Conservation (phyloP, 2,329 filamentous ascomycete species). For the Venturia oleaginea region DNA sequence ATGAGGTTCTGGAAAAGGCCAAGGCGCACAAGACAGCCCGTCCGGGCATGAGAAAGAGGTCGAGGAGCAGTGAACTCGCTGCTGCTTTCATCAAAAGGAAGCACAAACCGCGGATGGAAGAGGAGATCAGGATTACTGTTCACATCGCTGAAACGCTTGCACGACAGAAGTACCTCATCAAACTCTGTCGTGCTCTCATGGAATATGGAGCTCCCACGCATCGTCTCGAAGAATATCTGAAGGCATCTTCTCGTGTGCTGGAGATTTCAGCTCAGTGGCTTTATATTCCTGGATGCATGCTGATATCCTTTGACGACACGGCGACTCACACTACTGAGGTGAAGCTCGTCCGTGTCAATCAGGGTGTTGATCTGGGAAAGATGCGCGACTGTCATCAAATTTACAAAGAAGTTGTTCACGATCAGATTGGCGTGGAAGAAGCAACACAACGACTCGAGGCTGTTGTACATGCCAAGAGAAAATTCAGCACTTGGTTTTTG, state of each 20-base stretch:
- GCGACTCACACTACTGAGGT: conserved; percentile 71
- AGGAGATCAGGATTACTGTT: conserved; percentile 50
- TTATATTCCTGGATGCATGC: conserved; percentile 88
- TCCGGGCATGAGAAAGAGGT: conserved; percentile 28
- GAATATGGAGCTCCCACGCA: conserved; percentile 84
- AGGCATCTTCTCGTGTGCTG: conserved; percentile 78
- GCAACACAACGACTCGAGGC: conserved; percentile 54
- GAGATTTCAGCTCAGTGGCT: conserved; percentile 85
- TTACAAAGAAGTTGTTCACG: conserved; percentile 76
- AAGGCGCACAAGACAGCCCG: conserved; percentile 27
- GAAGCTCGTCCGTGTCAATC: conserved; percentile 58
- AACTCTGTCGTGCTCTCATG: conserved; percentile 81
- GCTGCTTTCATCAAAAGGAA: conserved; percentile 13
- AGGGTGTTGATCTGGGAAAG: conserved; percentile 65
- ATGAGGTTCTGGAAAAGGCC: conserved; percentile 31
- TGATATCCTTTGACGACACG: conserved; percentile 76
- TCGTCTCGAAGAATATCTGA: conserved; percentile 84
- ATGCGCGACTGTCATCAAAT: conserved; percentile 66
- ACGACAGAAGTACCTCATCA: conserved; percentile 73
- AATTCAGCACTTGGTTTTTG: conserved; percentile 39
- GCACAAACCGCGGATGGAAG: conserved; percentile 23
- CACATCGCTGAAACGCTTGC: conserved; percentile 62
- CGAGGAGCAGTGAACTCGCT: conserved; percentile 28
- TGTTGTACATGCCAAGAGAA: conserved; percentile 49
- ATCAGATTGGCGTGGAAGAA: conserved; percentile 63